Evolutionary conservation across 495 filamentous ascomycete genomes (phyloP), one percentile per base, ranked within the genome.

Genomic region (Penicillium lividum): DNA sequence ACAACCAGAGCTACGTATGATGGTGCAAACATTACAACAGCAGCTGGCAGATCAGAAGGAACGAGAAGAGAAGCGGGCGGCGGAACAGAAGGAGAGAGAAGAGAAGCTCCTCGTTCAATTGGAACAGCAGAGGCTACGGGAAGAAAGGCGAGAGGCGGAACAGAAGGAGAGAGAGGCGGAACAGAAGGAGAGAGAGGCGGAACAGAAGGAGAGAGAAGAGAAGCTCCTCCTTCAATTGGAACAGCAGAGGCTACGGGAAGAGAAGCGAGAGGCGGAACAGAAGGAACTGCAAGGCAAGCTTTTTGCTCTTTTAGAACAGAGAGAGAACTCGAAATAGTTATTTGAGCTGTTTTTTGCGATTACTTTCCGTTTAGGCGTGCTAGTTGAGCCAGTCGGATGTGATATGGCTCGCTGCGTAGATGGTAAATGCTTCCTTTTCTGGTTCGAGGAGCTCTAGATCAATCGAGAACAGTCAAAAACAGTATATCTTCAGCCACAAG

Each of bases 21-120:
- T 54, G 51, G 51, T 54, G 6, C 51, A 54, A 54, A 44, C 51
- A 44, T 44, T 54, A 22, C 38, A 54, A 44, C 33, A 54, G 44
- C 38, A 54, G 31, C 18, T 54, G 27, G 51, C 36, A 29, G 51
- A 44, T 30, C 51, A 54, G 51, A 54, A 54, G 51, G 51, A 25
- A 28, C 51, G 36, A 30, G 51, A 44, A 28, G 50, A 53, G 50
- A 53, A 53, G 34, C 34, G 34, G 11, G 34, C 1, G 34, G 34
- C 10, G 34, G 34, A 38, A 11, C 34, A 38, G 34, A 38, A 38
- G 34, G 34, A 38, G 11, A 9, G 34, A 38, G 34, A 38, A 13
- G 34, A 38, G 34, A 38, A 38, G 10, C 34, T 31, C 8, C 30
- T 31, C 30, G 30, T 9, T 31, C 8, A 31, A 31, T 9, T 31